Base-by-base conservation (phyloP, 352 stramenopile species). In the Phytophthora sp. region DNA sequence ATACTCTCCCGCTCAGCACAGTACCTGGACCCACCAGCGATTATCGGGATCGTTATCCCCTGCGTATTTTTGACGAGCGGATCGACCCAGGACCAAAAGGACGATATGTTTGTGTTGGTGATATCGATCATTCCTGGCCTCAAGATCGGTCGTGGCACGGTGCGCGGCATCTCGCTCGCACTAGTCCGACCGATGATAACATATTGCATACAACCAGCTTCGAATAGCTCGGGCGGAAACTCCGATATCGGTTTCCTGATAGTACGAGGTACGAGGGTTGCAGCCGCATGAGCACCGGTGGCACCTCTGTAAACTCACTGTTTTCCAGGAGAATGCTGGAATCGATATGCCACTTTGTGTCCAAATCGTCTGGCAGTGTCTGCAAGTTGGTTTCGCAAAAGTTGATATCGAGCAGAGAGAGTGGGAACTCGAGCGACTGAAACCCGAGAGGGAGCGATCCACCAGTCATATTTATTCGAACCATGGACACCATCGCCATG, bases 401-500 rank as follows among this genome's bases (percentile, higher is more conserved):
- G n/a, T n/a, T n/a, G n/a, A n/a, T n/a, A n/a, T n/a, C n/a, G n/a
- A n/a, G n/a, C n/a, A n/a, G n/a, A 32, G 30, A 43, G 20, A 20
- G 20, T 31, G 46, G 20, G 21, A 41, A 54, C 4, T 34, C 17
- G 9, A n/a, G 1, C 4, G 61, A 52, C 10, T 70, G 31, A 11
- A 85, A 50, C 1, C 64, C 78, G 10, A 42, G 30, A 3, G 78
- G 71, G 21, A 88, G 65, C 4, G 31, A 21, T 2, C 57, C 57
- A 30, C 30, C 26, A 17, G 51, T 51, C 55, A 85, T 66, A 9
- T 72, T 54, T 0, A 75, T 55, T n/a, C 62, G 39, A 15, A 74
- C 45, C 0, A 83, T 18, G 9, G 55, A 73, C 3, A 84, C 28
- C 4, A 62, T 52, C 1, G 44, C 30, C 21, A 88, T 18, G 2